Base-by-base conservation (phyloP, 495 filamentous ascomycete species). In the Mycothermus thermophilus region DNA sequence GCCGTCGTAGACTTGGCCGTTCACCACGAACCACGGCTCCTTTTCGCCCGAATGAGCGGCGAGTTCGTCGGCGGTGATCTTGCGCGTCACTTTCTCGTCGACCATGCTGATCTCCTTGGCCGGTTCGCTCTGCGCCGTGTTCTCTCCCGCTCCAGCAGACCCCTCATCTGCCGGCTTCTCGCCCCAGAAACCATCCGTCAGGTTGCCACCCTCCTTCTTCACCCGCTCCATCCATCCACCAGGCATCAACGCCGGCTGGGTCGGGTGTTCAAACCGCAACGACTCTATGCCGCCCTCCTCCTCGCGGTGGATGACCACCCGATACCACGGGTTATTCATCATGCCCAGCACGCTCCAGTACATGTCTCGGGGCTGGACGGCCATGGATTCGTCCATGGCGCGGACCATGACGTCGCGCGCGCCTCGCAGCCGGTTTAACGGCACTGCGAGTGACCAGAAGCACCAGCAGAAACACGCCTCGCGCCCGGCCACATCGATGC, bases 281-380 rank as follows among this genome's bases (percentile, higher is more conserved):
- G 42, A 51, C n/a, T n/a, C n/a, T n/a, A n/a, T n/a, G n/a, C n/a
- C n/a, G n/a, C n/a, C n/a, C 22, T 74, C 64, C 0, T 62, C 69
- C 42, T 93, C 81, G 38, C 78, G 77, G 27, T 70, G 74, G 38
- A 96, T 83, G 4, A 75, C 69, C 5, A 96, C 67, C 11, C 88
- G 67, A 54, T 78, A 96, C 88, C 88, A 96, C 5, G 86, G 80
- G 48, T 93, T 95, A 52, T 96, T 93, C 88, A 96, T 96, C 88
- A 96, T 96, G 0, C 88, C 88, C 27, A 95, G 60, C 12, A 94
- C 87, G 37, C 73, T 82, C 88, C 88, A 96, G 57, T 96, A 96
- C 80, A 93, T 93, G 46, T 96, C 88, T 39, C 80, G 66, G 5
- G 88, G 87, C 50, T 93, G 86, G 1, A 84, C 62, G 46, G 77